A percentile compares a stretch with the other conserved stretches of the same genome.
phyloP scores from a whole-genome alignment of 345 rosid genomes.

The Eucalyptus curtisii region DNA sequence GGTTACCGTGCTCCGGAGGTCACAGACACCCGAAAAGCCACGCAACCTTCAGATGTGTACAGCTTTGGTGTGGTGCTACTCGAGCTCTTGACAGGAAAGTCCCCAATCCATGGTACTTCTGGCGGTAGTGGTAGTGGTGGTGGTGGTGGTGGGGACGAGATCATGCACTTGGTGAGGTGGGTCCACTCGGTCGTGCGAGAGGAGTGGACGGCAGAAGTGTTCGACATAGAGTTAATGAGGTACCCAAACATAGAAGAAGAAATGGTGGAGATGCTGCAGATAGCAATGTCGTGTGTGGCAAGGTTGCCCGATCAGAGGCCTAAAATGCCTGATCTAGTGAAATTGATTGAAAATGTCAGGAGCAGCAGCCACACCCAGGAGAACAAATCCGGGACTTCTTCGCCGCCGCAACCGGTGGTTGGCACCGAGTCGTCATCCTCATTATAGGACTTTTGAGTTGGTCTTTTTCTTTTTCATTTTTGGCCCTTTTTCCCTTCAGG shows the following conservation, averaged over 20 bases:
- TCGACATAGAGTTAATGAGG: constrained; percentile 72
- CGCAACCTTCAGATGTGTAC: constrained; percentile 63
- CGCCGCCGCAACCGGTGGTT: background rate
- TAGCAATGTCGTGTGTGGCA: constrained; percentile 66
- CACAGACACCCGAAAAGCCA: constrained; percentile 64
- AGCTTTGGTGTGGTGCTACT: constrained; percentile 78
- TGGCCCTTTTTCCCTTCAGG: background rate
- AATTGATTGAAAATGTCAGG: constrained; percentile 52
- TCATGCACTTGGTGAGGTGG: constrained; percentile 80
- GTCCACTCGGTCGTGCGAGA: constrained; percentile 92
- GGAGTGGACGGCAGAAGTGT: constrained; percentile 96
- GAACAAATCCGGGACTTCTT: background rate
- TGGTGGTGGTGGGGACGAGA: constrained; percentile 31
- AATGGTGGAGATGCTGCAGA: constrained; percentile 90
- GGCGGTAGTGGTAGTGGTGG: background rate
- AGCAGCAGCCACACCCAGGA: background rate
- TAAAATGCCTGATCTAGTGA: constrained; percentile 49
- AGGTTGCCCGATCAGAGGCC: constrained; percentile 74
- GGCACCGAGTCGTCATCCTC: background rate
- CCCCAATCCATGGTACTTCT: constrained; percentile 25
- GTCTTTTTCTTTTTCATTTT: background rate
- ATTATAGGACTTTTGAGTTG: background rate
- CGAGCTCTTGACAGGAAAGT: constrained; percentile 80
- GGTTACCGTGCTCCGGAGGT: constrained; percentile 91
- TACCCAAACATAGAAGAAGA: constrained; percentile 90